Conservation (phyloP, 495 filamentous ascomycete species). For the Penicillium pancosmium region DNA sequence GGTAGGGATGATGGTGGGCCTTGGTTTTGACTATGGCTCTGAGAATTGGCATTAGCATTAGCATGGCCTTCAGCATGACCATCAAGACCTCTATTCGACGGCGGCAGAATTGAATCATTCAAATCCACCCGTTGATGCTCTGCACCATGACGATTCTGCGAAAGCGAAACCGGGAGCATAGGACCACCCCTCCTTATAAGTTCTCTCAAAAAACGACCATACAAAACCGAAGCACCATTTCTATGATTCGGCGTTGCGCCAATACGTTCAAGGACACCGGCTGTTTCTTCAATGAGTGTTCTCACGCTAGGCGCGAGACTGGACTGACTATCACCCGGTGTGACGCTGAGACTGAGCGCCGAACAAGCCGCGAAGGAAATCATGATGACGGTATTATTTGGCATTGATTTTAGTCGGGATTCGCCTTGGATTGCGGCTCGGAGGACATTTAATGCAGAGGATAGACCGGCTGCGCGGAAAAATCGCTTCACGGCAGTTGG, state of each 20-base stretch:
- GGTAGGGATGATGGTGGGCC: too few species aligned
- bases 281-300: slow-evolving; percentile 68
- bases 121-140: too few species aligned
- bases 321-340: slow-evolving; percentile 53
- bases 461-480: slow-evolving; percentile 69
- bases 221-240: slow-evolving; percentile 62
- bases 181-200: slow-evolving; percentile 51
- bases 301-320: slow-evolving; percentile 68
- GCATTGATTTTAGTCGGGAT: slow-evolving; percentile 69
- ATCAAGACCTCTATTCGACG: too few species aligned
- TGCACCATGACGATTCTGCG: background rate
- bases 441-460: slow-evolving; percentile 72
- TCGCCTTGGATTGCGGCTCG: slow-evolving; percentile 73
- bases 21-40: too few species aligned
- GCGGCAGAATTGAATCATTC: too few species aligned
- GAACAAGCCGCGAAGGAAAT: slow-evolving; percentile 76
- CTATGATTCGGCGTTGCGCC: slow-evolving; percentile 64
- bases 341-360: slow-evolving; percentile 63
- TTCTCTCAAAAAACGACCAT: slow-evolving; percentile 63
- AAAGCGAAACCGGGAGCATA: background rate
- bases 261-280: slow-evolving; percentile 68
- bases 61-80: too few species aligned
- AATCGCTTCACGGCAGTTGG: slow-evolving; percentile 69
- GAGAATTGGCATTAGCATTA: too few species aligned
- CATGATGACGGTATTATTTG: slow-evolving; percentile 78